Percentiles rank a stretch among this genome's conserved stretches.
phyloP scores from a whole-genome alignment of 768 basidiomycete species.

The Tricholoma flavovirens region DNA sequence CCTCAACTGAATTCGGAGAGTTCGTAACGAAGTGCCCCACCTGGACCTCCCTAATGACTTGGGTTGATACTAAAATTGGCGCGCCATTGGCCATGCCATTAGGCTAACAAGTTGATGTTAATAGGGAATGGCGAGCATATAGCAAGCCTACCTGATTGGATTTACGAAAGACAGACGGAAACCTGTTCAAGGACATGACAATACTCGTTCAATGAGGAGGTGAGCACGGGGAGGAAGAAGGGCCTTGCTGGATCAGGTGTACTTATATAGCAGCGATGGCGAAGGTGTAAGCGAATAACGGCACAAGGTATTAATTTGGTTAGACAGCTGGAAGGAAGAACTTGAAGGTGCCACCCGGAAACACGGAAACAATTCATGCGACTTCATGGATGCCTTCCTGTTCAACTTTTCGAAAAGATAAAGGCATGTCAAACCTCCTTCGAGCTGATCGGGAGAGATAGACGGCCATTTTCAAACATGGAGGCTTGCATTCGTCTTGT shows the following conservation, averaged over 20 bases:
- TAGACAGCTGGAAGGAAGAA: background rate
- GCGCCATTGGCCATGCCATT: conserved; percentile 12
- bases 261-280: no score
- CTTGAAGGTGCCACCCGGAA: no score
- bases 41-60: conserved; percentile 29
- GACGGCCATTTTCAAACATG: no score
- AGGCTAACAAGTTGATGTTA: conserved; percentile 3
- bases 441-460: no score
- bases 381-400: no score
- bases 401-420: no score
- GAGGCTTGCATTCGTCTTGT: no score
- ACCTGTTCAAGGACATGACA: conserved; percentile 14
- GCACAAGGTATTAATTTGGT: background rate
- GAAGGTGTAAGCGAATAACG: no score
- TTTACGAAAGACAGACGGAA: conserved; percentile 18
- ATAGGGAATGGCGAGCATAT: background rate
- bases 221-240: background rate
- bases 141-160: background rate
- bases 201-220: background rate
- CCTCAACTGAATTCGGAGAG: background rate
- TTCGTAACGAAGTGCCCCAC: background rate
- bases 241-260: no score
- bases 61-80: conserved; percentile 16
- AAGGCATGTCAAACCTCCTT: no score
- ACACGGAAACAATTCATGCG: no score